A percentile compares a stretch with the other conserved stretches of the same genome.
Conservation (phyloP, 495 filamentous ascomycete genomes). For the Thermothielavioides terrestris region DNA sequence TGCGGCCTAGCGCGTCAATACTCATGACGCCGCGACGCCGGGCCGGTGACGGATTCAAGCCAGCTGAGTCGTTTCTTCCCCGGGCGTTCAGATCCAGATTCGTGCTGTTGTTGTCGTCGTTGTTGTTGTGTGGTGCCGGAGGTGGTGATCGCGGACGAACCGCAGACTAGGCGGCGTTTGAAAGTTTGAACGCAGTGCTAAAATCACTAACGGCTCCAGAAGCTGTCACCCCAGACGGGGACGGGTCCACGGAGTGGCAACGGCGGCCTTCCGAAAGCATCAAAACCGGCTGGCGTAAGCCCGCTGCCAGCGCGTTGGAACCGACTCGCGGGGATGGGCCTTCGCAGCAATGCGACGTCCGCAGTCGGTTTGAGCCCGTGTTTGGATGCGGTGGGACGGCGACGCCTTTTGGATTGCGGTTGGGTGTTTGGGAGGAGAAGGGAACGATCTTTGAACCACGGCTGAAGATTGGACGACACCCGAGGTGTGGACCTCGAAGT, state of each 20-base stretch:
- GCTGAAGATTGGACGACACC: constrained; percentile 28
- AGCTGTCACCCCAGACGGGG: too few species aligned
- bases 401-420: constrained; percentile 9
- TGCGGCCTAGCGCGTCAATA: not conserved
- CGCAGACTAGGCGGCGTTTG: too few species aligned
- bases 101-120: too few species aligned
- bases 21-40: not conserved
- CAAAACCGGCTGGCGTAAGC: not conserved
- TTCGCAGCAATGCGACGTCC: not conserved
- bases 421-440: constrained; percentile 20
- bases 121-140: too few species aligned
- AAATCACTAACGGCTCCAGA: too few species aligned
- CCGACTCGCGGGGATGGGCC: not conserved
- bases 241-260: too few species aligned
- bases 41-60: too few species aligned
- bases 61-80: too few species aligned
- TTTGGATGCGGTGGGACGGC: not conserved
- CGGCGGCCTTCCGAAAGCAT: too few species aligned
- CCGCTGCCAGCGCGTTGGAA: not conserved
- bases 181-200: too few species aligned
- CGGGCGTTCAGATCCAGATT: too few species aligned
- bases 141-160: too few species aligned
- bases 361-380: not conserved
- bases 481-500: constrained; percentile 26
- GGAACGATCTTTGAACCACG: not conserved